These are phyloP conservation scores for Candida pseudoviswanathii DNA, from an alignment of 1,139 yeast species.

Conservation along the genomic window DNA sequence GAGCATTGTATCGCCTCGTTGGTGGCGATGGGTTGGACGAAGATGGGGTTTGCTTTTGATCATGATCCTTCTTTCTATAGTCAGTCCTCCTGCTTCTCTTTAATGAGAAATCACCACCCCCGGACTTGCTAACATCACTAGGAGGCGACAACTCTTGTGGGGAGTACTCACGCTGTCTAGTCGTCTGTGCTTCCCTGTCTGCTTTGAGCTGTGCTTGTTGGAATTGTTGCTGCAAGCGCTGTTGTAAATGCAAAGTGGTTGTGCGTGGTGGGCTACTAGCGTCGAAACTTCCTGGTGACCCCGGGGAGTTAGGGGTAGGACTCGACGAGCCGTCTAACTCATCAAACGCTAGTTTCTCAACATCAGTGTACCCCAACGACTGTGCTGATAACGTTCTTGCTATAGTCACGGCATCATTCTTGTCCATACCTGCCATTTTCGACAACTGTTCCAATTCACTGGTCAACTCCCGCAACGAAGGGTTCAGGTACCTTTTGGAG, in stretches of 20 bases:
- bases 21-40: slow-evolving; percentile 8
- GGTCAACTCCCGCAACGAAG: slow-evolving; percentile 68
- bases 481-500: slow-evolving; percentile 37
- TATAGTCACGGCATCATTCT: slow-evolving; percentile 71
- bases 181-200: slow-evolving; percentile 12
- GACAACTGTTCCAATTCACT: slow-evolving; percentile 67
- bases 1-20: slow-evolving; percentile 17
- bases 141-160: slow-evolving; percentile 4
- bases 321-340: slow-evolving; percentile 23
- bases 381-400: slow-evolving; percentile 70
- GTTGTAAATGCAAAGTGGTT: slow-evolving; percentile 17
- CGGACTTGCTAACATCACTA: slow-evolving; percentile 5
- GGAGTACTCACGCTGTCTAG: slow-evolving; percentile 1
- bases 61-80: slow-evolving; percentile 31
- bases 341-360: slow-evolving; percentile 50
- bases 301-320: slow-evolving; percentile 4
- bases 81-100: slow-evolving; percentile 46
- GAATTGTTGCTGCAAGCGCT: slow-evolving; percentile 20
- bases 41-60: background rate
- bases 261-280: slow-evolving; percentile 11
- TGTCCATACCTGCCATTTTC: slow-evolving; percentile 70
- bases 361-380: slow-evolving; percentile 58
- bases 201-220: slow-evolving; percentile 15
- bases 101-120: slow-evolving; percentile 26
- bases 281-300: slow-evolving; percentile 8